phyloP scores from a whole-genome alignment of 805 yeast genomes.

The Wickerhamomyces alni region DNA sequence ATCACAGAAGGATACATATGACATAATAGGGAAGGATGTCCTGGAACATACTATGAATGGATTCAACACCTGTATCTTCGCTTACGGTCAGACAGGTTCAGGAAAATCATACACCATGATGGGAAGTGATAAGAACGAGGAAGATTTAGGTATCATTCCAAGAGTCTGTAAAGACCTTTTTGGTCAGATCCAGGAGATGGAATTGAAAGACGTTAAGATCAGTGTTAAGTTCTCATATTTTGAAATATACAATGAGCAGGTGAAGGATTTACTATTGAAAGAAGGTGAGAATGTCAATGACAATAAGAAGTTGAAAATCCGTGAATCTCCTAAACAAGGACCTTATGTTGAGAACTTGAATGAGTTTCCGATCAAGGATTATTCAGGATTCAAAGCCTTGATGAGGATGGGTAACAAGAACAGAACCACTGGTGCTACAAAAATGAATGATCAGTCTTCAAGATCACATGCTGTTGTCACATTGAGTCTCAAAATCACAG shows the following conservation, averaged over 20 bases:
- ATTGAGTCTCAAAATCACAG: conserved; percentile 54
- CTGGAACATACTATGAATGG: conserved; percentile 63
- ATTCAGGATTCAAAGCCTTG: conserved; percentile 40
- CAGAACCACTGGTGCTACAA: conserved; percentile 68
- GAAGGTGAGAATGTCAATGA: conserved; percentile 3
- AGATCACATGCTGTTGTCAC: conserved; percentile 81
- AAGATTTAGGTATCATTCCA: conserved; percentile 63
- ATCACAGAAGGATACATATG: conserved; percentile 47
- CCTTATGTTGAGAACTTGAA: conserved; percentile 67
- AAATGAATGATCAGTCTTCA: conserved; percentile 66
- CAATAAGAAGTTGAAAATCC: conserved; percentile 30
- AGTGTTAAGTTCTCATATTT: conserved; percentile 53
- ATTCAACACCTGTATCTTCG: conserved; percentile 66
- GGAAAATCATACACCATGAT: conserved; percentile 86
- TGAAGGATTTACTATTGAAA: conserved; percentile 49
- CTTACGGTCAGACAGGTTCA: conserved; percentile 80
- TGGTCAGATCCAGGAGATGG: conserved; percentile 27
- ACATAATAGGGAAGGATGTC: conserved; percentile 49
- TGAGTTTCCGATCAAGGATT: conserved; percentile 45
- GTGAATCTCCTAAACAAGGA: conserved; percentile 62
- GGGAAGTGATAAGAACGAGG: conserved; percentile 44
- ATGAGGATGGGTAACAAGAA: conserved; percentile 45
- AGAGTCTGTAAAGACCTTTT: conserved; percentile 49
- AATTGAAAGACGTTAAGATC: conserved; percentile 27
- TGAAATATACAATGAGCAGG: conserved; percentile 76